phyloP scores from a whole-genome alignment of 352 stramenopile species.

The Pythium rishiriense region DNA sequence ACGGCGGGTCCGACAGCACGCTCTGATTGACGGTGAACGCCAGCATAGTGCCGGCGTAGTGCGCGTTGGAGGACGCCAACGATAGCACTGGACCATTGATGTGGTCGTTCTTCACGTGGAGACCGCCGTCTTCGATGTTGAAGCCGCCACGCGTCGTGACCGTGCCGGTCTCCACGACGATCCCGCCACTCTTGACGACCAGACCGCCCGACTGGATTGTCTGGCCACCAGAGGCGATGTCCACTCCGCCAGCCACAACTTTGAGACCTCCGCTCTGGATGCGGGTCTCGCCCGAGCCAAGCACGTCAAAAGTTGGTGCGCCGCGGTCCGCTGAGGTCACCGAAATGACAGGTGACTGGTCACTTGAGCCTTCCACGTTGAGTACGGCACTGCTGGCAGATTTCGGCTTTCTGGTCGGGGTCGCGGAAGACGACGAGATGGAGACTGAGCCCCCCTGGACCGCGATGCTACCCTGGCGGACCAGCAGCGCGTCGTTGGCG shows the following conservation, averaged over 20 bases:
- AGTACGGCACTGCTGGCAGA: slow-evolving; percentile 5
- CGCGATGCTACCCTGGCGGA: slow-evolving; percentile 45
- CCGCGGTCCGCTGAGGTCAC: slow-evolving; percentile 19
- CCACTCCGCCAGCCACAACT: slow-evolving; percentile 50
- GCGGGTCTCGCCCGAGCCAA: slow-evolving; percentile 45
- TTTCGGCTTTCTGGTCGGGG: not conserved
- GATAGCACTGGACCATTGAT: slow-evolving; percentile 48
- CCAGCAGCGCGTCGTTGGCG: slow-evolving; percentile 29
- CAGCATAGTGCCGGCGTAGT: slow-evolving; percentile 57
- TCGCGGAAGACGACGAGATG: slow-evolving; percentile 14
- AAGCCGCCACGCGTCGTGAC: slow-evolving; percentile 62
- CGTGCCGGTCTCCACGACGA: slow-evolving; percentile 49
- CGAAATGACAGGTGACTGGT: slow-evolving; percentile 9
- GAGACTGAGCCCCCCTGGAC: slow-evolving; percentile 41
- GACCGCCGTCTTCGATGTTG: slow-evolving; percentile 57
- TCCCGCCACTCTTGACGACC: slow-evolving; percentile 49
- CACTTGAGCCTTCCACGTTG: slow-evolving; percentile 27
- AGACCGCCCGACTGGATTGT: slow-evolving; percentile 62
- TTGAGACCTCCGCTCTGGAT: slow-evolving; percentile 59
- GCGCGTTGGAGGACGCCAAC: slow-evolving; percentile 43
- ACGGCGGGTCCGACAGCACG: slow-evolving; percentile 34
- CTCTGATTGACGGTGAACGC: slow-evolving; percentile 41
- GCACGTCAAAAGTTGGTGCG: slow-evolving; percentile 55
- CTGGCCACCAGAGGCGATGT: slow-evolving; percentile 57
- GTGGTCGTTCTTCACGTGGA: slow-evolving; percentile 44